A percentile compares a stretch with the other conserved stretches of the same genome.
phyloP scores from a whole-genome alignment of 2,329 filamentous ascomycete species.

The Sarocladium brachiariae region DNA sequence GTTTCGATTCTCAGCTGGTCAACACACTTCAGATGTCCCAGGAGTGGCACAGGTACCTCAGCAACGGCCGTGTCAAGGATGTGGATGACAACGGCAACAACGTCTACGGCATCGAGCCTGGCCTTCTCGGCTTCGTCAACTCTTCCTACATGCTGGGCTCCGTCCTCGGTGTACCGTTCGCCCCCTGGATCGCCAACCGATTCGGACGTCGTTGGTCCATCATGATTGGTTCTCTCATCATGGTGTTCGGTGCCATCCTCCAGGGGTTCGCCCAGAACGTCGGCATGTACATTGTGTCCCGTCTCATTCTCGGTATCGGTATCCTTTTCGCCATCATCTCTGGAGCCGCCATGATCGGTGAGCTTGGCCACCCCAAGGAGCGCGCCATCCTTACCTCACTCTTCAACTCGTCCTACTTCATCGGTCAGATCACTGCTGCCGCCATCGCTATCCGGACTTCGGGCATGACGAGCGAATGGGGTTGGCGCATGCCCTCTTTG shows the following conservation, averaged over 20 bases:
- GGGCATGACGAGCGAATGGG: constrained; percentile 21
- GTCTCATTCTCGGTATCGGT: constrained; percentile 55
- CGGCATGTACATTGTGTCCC: constrained; percentile 53
- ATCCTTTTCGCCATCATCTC: constrained; percentile 54
- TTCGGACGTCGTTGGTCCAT: constrained; percentile 49
- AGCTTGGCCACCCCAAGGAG: constrained; percentile 55
- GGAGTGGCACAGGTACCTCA: constrained; percentile 27
- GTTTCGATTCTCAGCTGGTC: constrained; percentile 43
- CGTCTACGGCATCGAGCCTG: constrained; percentile 20
- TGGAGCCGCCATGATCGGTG: constrained; percentile 51
- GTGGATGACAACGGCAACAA: constrained; percentile 1
- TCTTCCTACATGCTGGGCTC: constrained; percentile 50
- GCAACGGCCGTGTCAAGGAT: constrained; percentile 4
- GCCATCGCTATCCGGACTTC: constrained; percentile 41
- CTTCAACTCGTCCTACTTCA: constrained; percentile 52
- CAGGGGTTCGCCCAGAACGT: constrained; percentile 44
- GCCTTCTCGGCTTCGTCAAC: constrained; percentile 39
- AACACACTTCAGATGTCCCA: constrained; percentile 34
- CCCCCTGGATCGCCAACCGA: constrained; percentile 42
- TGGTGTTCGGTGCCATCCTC: constrained; percentile 47
- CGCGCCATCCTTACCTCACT: constrained; percentile 51
- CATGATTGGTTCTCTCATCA: constrained; percentile 45
- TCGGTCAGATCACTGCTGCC: constrained; percentile 44
- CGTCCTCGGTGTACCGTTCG: constrained; percentile 45
- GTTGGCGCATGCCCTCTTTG: constrained; percentile 34